phyloP scores from a whole-genome alignment of 352 stramenopile species.

The Pythium pyrilobum region DNA sequence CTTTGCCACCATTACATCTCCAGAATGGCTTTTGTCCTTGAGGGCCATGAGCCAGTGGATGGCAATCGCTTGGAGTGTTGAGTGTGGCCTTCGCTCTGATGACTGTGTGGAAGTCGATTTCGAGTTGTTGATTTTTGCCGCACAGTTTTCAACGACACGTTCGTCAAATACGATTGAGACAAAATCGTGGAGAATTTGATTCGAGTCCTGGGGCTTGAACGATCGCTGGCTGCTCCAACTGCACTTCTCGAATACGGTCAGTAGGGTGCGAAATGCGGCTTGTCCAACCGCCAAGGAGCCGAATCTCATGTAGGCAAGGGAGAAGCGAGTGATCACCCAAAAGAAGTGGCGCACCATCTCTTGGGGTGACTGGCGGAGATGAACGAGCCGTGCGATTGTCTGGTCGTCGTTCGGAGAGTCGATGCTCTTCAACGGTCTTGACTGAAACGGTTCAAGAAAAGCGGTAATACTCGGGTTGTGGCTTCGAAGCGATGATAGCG shows the following conservation, averaged over 20 bases:
- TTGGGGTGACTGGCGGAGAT: slow-evolving; percentile 26
- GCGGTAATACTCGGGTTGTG: slow-evolving; percentile 39
- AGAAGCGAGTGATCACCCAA: slow-evolving; percentile 35
- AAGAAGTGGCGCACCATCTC: slow-evolving; percentile 51
- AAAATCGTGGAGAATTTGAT: slow-evolving; percentile 45
- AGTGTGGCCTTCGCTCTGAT: slow-evolving; percentile 11
- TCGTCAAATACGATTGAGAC: slow-evolving; percentile 60
- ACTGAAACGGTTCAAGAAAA: slow-evolving; percentile 51
- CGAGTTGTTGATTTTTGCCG: not conserved
- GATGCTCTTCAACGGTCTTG: not conserved
- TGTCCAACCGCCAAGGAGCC: slow-evolving; percentile 31
- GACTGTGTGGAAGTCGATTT: not conserved
- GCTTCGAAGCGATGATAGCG: slow-evolving; percentile 54
- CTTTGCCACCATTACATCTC: slow-evolving; percentile 38
- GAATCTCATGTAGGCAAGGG: slow-evolving; percentile 49
- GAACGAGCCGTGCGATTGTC: slow-evolving; percentile 26
- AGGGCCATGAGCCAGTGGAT: slow-evolving; percentile 55
- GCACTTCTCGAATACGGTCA: slow-evolving; percentile 54
- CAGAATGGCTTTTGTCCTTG: slow-evolving; percentile 7
- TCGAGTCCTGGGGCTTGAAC: slow-evolving; percentile 30
- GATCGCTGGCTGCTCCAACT: slow-evolving; percentile 38
- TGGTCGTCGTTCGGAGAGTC: slow-evolving; percentile 21
- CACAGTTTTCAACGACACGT: slow-evolving; percentile 13
- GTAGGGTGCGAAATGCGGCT: slow-evolving; percentile 48
- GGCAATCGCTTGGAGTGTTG: slow-evolving; percentile 36